A percentile compares a stretch with the other conserved stretches of the same genome.
These are phyloP conservation scores for Gautieria morchelliformis DNA, from an alignment of 768 basidiomycete genomes.

Conservation along the genomic window DNA sequence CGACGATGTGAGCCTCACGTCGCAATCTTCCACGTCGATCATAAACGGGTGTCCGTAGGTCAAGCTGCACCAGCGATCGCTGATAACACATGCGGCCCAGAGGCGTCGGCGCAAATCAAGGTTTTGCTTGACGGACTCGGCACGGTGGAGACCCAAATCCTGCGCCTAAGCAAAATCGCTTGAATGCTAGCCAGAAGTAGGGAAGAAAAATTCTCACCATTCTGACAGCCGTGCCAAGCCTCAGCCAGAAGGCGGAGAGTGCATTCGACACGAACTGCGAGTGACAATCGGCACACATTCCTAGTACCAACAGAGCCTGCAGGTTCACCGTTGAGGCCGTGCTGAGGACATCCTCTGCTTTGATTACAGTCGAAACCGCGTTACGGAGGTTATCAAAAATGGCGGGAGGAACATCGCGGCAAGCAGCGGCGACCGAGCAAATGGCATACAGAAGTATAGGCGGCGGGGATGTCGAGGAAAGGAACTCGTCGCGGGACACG, in stretches of 20 bases:
- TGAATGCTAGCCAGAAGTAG: conserved; percentile 2
- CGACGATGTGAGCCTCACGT: conserved; percentile 84
- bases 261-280: conserved; percentile 82
- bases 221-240: conserved; percentile 81
- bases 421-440: conserved; percentile 83
- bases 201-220: conserved; percentile 51
- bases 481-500: conserved; percentile 81
- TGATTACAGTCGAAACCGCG: conserved; percentile 78
- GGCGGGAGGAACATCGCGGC: conserved; percentile 70
- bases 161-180: conserved; percentile 58
- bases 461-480: conserved; percentile 29
- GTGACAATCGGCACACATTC: conserved; percentile 85
- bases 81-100: conserved; percentile 92
- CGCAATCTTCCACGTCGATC: conserved; percentile 96
- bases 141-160: conserved; percentile 90
- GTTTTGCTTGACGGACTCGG: conserved; percentile 74
- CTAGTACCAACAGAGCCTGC: conserved; percentile 76
- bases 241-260: conserved; percentile 76
- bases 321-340: conserved; percentile 81
- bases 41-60: conserved; percentile 91
- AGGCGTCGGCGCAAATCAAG: conserved; percentile 83
- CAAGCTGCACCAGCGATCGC: conserved; percentile 86
- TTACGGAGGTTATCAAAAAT: conserved; percentile 88
- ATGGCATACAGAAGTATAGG: conserved; percentile 83
- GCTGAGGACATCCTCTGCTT: conserved; percentile 84